These are phyloP conservation scores for Lactarius pseudohatsudake DNA, from an alignment of 768 basidiomycete genomes.

Conservation along the genomic window DNA sequence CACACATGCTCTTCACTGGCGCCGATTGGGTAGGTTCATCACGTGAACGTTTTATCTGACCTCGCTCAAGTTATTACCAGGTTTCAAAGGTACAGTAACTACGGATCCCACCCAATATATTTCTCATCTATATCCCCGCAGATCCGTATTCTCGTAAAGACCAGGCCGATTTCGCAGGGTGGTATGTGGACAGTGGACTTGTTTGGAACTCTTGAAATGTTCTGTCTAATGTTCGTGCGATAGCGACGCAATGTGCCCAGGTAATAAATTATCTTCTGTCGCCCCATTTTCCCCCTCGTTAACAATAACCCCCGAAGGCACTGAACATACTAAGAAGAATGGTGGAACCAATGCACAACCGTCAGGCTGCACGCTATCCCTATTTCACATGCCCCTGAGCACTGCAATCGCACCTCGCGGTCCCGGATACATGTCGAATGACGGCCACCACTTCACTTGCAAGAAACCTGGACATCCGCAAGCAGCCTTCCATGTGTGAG, in stretches of 20 bases:
- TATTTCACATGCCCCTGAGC: slow-evolving; percentile 47
- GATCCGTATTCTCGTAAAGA: slow-evolving; percentile 61
- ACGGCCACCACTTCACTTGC: slow-evolving; percentile 56
- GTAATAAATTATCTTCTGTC: slow-evolving; percentile 32
- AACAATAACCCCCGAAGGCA: slow-evolving; percentile 35
- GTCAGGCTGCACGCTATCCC: slow-evolving; percentile 52
- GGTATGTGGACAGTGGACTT: slow-evolving; percentile 40
- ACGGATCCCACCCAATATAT: not conserved
- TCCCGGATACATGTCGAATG: slow-evolving; percentile 51
- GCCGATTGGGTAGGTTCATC: slow-evolving; percentile 45
- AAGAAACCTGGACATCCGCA: slow-evolving; percentile 51
- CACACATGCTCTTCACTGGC: slow-evolving; percentile 52
- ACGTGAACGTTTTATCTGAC: not conserved
- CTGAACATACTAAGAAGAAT: slow-evolving; percentile 44
- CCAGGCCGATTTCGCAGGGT: slow-evolving; percentile 43
- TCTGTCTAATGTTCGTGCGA: slow-evolving; percentile 5
- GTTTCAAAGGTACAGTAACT: slow-evolving; percentile 47
- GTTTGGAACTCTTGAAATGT: slow-evolving; percentile 33
- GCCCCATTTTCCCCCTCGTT: not conserved
- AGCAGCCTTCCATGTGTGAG: slow-evolving; percentile 60
- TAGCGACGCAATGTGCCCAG: slow-evolving; percentile 52
- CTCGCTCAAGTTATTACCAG: slow-evolving; percentile 34
- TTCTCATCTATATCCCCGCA: slow-evolving; percentile 22
- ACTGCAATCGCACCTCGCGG: slow-evolving; percentile 33
- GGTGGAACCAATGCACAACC: slow-evolving; percentile 41